Base-by-base conservation (phyloP, 352 stramenopile species). In the Pythium sukuiense region DNA sequence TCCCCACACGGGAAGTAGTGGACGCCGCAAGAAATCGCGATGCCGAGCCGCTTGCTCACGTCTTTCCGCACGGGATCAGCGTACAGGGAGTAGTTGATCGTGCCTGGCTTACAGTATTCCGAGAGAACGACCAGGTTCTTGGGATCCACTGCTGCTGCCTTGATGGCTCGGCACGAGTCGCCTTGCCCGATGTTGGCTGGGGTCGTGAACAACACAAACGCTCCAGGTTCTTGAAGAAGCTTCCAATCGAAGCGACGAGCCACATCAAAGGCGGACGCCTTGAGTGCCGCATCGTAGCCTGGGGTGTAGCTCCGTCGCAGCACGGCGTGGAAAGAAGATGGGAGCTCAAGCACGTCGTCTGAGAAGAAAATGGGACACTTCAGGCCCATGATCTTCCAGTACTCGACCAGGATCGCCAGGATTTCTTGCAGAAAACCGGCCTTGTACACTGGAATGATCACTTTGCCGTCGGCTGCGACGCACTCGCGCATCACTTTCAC, bases 51-150 rank as follows among this genome's bases (percentile, higher is more conserved):
- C 63, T 96, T 95, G 57, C 73, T 88, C 9, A 82, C 77, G 18
- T 88, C 81, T 27, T 82, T 85, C 1, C 86, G 83, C 39, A 91
- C 76, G 37, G 85, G 76, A 33, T 95, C 85, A 14, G 86, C 84
- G 58, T 93, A 93, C 37, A 96, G 66, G 39, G 80, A 80, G 65
- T 94, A 93, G 65, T 93, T 96, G 32, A 94, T 72, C 27, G 83
- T 92, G 3, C 86, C 88, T 13, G 78, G 81, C 14, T 82, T 93
- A 60, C 86, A 93, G 56, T 88, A 77, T 59, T 96, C 88, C 8
- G 88, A 96, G 8, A 96, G 73, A 4, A 96, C 86, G 16, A 96
- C 81, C 2, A 96, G 74, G 54, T 96, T 96, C 68, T 89, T 89
- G 1, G 85, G 77, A 39, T 96, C 84, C 13, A 61, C 81, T 3